Base-by-base conservation (phyloP, 306 rosid genomes). In the Begonia loranthoides region DNA sequence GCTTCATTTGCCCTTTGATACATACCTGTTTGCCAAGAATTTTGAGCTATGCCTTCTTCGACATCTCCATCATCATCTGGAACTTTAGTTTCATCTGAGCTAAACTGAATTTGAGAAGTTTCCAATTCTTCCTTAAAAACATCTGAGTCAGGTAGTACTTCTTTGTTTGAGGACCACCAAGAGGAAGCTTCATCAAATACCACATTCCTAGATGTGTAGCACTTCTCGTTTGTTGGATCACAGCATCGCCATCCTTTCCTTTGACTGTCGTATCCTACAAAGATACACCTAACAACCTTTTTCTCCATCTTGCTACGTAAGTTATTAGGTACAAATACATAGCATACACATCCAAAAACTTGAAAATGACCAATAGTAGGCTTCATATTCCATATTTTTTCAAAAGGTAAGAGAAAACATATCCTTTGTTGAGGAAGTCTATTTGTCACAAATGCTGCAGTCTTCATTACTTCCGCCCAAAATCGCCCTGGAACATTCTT, bases 161-260 rank as follows among this genome's bases (percentile, higher is more conserved):
- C 59, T 10, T 33, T 44, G 19, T 45, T 10, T 62, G 36, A 14
- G 10, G 53, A 62, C 48, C 59, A 62, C 59, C 52, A 45, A 9
- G 52, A 28, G 2, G 49, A 58, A 14, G 62, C 16, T 47, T 50
- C 46, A 51, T 60, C 41, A 6, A 50, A 50, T 13, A 51, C 44
- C 45, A 60, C 50, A 51, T 50, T 22, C 3, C 17, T 1, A 4
- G 40, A 49, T 10, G n/a, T 40, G 22, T 50, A 51, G 21, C 13
- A 41, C 12, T n/a, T 12, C 1, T 39, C 19, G 15, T 0, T 60
- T 17, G 13, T 52, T 4, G 9, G 51, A 21, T 61, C 36, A 14
- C 34, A 41, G 24, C 55, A 33, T 46, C 13, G 33, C 46, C 40
- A 34, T 10, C 50, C 33, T 33, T 46, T 58, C 8, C 46, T 34